These are phyloP conservation scores for Bretschneidera sinensis DNA, from an alignment of 345 rosid genomes.

Conservation along the genomic window DNA sequence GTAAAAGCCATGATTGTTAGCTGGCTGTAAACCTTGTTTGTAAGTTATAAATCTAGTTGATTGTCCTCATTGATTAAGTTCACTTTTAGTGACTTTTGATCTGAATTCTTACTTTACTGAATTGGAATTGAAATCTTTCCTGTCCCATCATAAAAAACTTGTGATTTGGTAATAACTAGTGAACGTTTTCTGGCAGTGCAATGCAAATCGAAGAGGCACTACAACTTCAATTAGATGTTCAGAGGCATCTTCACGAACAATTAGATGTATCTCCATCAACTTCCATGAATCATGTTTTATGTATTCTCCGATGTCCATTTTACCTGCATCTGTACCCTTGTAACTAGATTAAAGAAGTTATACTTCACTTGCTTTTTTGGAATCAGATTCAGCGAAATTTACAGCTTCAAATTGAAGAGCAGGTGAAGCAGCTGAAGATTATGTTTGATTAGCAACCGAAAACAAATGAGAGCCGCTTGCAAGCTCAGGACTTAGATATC, in stretches of 20 bases:
- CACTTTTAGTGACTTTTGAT: no score
- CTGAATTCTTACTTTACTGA: neutral
- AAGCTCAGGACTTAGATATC: constrained; percentile 25
- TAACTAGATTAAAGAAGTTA: no score
- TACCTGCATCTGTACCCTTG: no score
- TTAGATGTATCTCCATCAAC: constrained; percentile 54
- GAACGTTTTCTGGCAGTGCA: constrained; percentile 39
- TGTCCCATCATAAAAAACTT: neutral
- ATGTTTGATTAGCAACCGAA: constrained; percentile 82
- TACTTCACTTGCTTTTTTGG: neutral
- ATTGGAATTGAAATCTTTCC: no score
- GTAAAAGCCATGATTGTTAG: neutral
- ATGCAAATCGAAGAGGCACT: constrained; percentile 72
- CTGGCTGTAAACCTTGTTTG: neutral
- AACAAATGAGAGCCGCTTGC: constrained; percentile 32
- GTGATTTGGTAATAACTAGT: neutral
- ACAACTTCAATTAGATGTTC: constrained; percentile 78
- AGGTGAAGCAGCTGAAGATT: constrained; percentile 66
- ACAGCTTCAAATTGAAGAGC: constrained; percentile 82
- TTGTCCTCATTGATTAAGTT: no score
- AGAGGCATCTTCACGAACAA: constrained; percentile 89
- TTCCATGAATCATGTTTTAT: neutral
- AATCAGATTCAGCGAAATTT: constrained; percentile 70
- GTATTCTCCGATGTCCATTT: no score
- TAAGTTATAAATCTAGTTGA: no score